Evolutionary conservation across 331 rosid genomes (phyloP), one percentile per base, ranked within the genome.

Genomic region (Quercus lobata): DNA sequence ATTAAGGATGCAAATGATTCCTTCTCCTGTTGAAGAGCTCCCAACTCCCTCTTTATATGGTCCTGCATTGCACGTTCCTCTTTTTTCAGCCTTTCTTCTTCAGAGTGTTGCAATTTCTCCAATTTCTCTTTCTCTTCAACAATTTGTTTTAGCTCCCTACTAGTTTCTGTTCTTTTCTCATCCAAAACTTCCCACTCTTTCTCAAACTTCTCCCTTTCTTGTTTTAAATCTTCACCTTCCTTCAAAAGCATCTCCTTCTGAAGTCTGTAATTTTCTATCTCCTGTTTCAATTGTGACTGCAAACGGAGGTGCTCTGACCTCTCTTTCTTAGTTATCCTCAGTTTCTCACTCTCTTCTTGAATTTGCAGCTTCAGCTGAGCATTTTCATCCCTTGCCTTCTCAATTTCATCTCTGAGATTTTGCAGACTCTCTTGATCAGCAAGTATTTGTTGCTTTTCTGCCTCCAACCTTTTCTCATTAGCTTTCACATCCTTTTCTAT

Each of bases 131-230:
- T 93, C 89, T 90, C 97, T 80, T 74, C 84, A 84, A 78, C 87
- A 81, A 89, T 75, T 74, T 88, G 76, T 9, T 18, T 71, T 44
- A 77, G 91, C 74, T 86, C 89, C 62, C 66, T 82, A 71, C 73
- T 82, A 82, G 90, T 66, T 84, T 87, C 86, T 76, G 89, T 71
- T 79, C 87, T 91, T 86, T 83, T 96, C 78, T 88, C 91, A 84
- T 93, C 97, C 84, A 96, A 78, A 49, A 80, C 91, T 75, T 90
- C 97, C 96, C 97, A 90, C 81, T 96, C 97, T 87, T 86, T 90
- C 85, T 91, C 98, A 79, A 93, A 96, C 73, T 83, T 93, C 70
- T 88, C 83, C 81, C 94, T 89, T 76, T 93, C 96, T 80, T 87
- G 93, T 88, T 80, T 91, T 76, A 93, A 76, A 83, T 86, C 92